phyloP scores from a whole-genome alignment of 2,329 filamentous ascomycete genomes.

The Neodidymelliopsis sp. region DNA sequence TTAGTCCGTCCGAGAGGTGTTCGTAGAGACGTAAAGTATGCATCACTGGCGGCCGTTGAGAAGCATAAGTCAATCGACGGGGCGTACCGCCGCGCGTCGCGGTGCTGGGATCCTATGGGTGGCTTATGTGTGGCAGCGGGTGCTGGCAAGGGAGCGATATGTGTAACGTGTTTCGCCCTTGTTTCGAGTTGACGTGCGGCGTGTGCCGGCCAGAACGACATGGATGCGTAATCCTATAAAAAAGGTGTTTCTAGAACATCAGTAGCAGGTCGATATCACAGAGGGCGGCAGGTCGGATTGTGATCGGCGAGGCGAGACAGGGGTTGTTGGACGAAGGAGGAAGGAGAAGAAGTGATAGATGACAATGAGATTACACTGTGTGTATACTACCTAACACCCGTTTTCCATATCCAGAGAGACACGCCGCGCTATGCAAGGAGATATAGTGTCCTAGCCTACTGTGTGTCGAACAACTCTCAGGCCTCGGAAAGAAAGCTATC shows the following conservation, averaged over 20 bases:
- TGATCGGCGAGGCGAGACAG: too few species aligned
- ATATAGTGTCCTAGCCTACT: neutral
- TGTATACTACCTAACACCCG: neutral
- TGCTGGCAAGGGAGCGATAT: neutral
- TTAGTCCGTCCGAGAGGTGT: too few species aligned
- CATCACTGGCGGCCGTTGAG: too few species aligned
- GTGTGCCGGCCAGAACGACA: too few species aligned
- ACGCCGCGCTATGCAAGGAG: slow-evolving; percentile 19
- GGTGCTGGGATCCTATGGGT: too few species aligned
- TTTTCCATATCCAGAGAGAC: neutral
- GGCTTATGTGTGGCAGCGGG: too few species aligned
- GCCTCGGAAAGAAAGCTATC: slow-evolving; percentile 9
- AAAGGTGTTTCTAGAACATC: neutral
- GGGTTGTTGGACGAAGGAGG: neutral
- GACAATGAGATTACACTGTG: neutral
- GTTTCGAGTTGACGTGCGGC: neutral
- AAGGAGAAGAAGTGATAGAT: neutral
- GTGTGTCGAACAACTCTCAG: slow-evolving; percentile 9
- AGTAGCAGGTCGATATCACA: too few species aligned
- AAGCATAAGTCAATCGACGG: too few species aligned
- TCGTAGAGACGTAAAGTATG: too few species aligned
- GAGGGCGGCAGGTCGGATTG: too few species aligned
- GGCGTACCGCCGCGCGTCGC: neutral
- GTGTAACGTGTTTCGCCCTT: neutral
- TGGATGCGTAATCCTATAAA: neutral